phyloP scores from a whole-genome alignment of 140 eudicot genomes.

The Oenanthe javanica region DNA sequence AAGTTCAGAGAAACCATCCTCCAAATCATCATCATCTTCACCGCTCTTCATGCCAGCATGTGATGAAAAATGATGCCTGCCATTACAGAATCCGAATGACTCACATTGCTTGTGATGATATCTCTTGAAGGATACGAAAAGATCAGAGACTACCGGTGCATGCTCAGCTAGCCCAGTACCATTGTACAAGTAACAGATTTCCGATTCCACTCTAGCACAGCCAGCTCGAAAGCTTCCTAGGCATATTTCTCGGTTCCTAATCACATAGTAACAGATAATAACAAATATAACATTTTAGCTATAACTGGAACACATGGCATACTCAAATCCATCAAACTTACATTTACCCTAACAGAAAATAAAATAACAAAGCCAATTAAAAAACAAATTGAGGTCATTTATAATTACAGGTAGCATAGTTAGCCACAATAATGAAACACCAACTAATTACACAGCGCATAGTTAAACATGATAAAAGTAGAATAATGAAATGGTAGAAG shows the following conservation, averaged over 20 bases:
- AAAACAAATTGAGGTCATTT: too few relatives aligned
- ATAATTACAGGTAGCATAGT: too few relatives aligned
- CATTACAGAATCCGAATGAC: conserved; percentile 15
- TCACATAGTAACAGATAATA: neutral
- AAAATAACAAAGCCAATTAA: neutral
- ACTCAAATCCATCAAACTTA: too few relatives aligned
- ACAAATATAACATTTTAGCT: neutral
- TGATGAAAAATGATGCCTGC: conserved; percentile 33
- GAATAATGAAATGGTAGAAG: neutral
- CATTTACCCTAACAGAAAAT: too few relatives aligned
- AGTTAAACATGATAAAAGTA: too few relatives aligned
- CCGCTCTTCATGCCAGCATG: conserved; percentile 46
- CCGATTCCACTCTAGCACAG: conserved; percentile 24
- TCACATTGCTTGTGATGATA: conserved; percentile 11
- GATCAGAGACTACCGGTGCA: conserved; percentile 16
- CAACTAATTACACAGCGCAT: neutral
- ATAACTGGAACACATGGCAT: neutral
- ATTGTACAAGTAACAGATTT: conserved; percentile 20
- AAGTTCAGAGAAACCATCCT: conserved; percentile 74
- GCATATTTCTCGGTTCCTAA: conserved; percentile 40
- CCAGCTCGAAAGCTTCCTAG: conserved; percentile 23
- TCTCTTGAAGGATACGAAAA: conserved; percentile 15
- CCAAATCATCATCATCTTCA: conserved; percentile 55
- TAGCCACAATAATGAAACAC: neutral
- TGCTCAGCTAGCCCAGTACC: conserved; percentile 10